Conservation (phyloP, 768 basidiomycete genomes). For the Plicaturopsis crispa region DNA sequence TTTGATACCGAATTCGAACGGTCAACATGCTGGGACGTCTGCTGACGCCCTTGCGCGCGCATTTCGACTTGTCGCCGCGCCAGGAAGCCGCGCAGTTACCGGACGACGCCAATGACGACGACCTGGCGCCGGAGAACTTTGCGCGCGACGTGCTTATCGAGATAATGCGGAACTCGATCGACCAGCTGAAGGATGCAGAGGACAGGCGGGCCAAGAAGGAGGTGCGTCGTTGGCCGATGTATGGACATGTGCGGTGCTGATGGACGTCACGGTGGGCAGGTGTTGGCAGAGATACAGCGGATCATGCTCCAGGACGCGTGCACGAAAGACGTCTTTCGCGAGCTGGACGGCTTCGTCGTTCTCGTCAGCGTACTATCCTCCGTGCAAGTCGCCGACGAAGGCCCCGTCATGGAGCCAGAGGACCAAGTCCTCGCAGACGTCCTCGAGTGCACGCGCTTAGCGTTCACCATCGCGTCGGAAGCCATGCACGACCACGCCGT, state of each 20-base stretch:
- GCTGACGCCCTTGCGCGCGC: constrained; percentile 49
- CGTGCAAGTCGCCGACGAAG: constrained; percentile 28
- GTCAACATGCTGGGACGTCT: constrained; percentile 47
- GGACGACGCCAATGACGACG: constrained; percentile 26
- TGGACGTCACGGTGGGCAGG: constrained; percentile 26
- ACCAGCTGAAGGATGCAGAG: constrained; percentile 57
- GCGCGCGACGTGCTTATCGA: constrained; percentile 66
- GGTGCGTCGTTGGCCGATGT: constrained; percentile 29
- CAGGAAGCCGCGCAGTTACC: constrained; percentile 13
- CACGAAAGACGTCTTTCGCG: constrained; percentile 73
- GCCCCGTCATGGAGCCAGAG: constrained; percentile 27
- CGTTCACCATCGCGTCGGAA: constrained; percentile 58
- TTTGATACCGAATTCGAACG: too few relatives aligned
- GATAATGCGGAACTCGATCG: constrained; percentile 63
- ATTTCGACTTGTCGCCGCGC: constrained; percentile 40
- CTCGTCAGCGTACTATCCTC: constrained; percentile 68
- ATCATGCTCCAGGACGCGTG: constrained; percentile 57
- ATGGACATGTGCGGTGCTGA: constrained; percentile 1
- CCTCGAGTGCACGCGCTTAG: constrained; percentile 49
- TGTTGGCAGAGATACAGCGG: constrained; percentile 57
- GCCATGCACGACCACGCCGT: constrained; percentile 46
- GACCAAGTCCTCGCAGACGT: constrained; percentile 28
- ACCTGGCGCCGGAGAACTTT: constrained; percentile 58
- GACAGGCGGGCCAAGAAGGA: constrained; percentile 37
- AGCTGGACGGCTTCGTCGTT: constrained; percentile 74